A percentile compares a stretch with the other conserved stretches of the same genome.
Evolutionary conservation across 2,329 filamentous ascomycete genomes (phyloP).

Genomic region (Macrophomina tecta): DNA sequence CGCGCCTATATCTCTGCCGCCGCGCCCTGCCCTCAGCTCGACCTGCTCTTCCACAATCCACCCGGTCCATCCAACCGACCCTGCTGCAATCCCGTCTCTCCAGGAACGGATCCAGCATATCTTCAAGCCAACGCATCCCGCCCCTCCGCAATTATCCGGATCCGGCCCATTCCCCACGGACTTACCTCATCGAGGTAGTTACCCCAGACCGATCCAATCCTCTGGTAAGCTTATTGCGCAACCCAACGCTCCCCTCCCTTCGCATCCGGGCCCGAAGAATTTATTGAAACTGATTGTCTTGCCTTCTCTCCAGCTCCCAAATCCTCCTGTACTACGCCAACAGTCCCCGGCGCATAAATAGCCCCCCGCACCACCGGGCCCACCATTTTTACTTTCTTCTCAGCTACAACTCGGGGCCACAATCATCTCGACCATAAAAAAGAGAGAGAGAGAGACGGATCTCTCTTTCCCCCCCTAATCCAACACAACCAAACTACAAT

Average conservation of each 20-base stretch:
- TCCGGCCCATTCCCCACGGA: slow-evolving; percentile 12
- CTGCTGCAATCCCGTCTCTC: neutral
- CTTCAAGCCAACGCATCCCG: neutral
- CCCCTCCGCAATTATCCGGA: slow-evolving; percentile 5
- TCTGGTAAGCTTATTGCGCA: slow-evolving; percentile 24
- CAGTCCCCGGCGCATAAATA: slow-evolving; percentile 6
- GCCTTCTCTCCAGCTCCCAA: neutral
- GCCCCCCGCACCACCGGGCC: neutral
- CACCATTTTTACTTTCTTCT: neutral
- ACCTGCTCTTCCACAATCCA: neutral
- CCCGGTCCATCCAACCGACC: neutral
- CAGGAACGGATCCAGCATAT: neutral
- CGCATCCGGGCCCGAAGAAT: slow-evolving; percentile 3
- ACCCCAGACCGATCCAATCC: slow-evolving; percentile 14
- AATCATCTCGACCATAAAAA: neutral
- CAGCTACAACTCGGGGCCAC: neutral
- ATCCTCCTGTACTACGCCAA: slow-evolving; percentile 3
- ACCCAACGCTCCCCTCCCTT: slow-evolving; percentile 4
- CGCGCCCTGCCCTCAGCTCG: neutral
- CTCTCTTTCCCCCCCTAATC: neutral
- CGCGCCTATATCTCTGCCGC: neutral
- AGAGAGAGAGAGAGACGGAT: neutral
- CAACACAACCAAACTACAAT: neutral
- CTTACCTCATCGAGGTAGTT: slow-evolving; percentile 6
- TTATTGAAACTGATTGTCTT: slow-evolving; percentile 5